Evolutionary conservation across 768 basidiomycete species (phyloP).

Genomic region (Trametes cubensis): DNA sequence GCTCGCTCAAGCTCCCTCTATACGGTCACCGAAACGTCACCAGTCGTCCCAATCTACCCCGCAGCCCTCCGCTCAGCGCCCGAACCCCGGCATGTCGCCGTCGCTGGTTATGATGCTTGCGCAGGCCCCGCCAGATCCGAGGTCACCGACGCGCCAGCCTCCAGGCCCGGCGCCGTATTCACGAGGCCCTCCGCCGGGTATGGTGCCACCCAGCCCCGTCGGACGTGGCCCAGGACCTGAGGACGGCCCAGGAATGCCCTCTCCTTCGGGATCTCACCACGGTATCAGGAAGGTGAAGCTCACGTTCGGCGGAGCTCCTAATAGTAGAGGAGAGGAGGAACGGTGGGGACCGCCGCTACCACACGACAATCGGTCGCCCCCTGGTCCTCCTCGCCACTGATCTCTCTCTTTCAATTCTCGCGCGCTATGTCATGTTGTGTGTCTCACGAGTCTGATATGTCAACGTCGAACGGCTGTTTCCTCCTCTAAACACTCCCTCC

Average conservation of each 20-base stretch:
- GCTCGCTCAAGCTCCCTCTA: constrained; percentile 18
- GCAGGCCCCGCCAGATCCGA: constrained; percentile 38
- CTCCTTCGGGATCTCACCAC: constrained; percentile 9
- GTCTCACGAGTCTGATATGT: not conserved
- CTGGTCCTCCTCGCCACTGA: constrained; percentile 14
- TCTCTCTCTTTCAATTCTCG: not conserved
- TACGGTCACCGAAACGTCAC: constrained; percentile 31
- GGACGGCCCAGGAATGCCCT: constrained; percentile 1
- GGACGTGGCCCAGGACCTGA: constrained; percentile 7
- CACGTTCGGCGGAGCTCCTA: constrained; percentile 6
- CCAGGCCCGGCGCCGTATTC: constrained; percentile 10
- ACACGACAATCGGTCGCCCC: constrained; percentile 18
- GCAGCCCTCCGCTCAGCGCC: constrained; percentile 33
- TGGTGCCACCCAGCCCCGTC: constrained; percentile 13
- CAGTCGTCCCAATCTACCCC: constrained; percentile 29
- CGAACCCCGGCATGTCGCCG: constrained; percentile 50
- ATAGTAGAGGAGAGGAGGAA: constrained; percentile 16
- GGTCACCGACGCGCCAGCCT: constrained; percentile 30
- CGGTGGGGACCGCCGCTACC: constrained; percentile 13
- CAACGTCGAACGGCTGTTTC: not conserved
- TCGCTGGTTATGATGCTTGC: constrained; percentile 67
- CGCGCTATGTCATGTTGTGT: not conserved
- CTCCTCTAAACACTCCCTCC: not conserved
- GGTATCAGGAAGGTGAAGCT: constrained; percentile 19
- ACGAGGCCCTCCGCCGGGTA: constrained; percentile 2